Evolutionary conservation across 2,329 filamentous ascomycete genomes (phyloP).

Genomic region (Colletotrichum chrysophilum): DNA sequence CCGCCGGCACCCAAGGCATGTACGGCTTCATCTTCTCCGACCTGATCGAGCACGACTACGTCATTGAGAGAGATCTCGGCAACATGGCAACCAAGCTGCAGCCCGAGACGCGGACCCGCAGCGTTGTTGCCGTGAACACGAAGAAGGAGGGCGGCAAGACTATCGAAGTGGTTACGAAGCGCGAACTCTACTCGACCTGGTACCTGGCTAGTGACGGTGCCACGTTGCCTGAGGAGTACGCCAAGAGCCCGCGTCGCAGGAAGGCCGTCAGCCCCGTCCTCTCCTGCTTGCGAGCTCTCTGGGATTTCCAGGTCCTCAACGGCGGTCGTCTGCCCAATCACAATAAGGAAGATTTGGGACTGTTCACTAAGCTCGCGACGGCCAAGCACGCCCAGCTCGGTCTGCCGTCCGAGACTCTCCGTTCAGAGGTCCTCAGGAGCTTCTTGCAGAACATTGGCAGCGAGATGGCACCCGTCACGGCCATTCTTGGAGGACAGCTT

Average conservation of each 20-base stretch:
- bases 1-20: slow-evolving; percentile 83
- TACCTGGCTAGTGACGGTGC: slow-evolving; percentile 82
- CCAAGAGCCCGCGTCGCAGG: slow-evolving; percentile 68
- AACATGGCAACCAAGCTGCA: slow-evolving; percentile 69
- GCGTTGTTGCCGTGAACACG: slow-evolving; percentile 73
- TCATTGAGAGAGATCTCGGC: slow-evolving; percentile 82
- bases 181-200: slow-evolving; percentile 88
- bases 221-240: slow-evolving; percentile 71
- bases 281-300: slow-evolving; percentile 86
- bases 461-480: slow-evolving; percentile 86
- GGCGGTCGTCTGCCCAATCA: slow-evolving; percentile 59
- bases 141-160: slow-evolving; percentile 73
- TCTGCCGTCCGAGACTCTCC: slow-evolving; percentile 70
- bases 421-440: slow-evolving; percentile 75
- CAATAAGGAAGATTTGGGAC: slow-evolving; percentile 68
- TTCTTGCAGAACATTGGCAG: slow-evolving; percentile 88
- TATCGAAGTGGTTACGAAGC: slow-evolving; percentile 88
- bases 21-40: slow-evolving; percentile 97
- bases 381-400: slow-evolving; percentile 79
- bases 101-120: slow-evolving; percentile 79
- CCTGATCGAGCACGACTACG: slow-evolving; percentile 87
- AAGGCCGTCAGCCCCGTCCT: slow-evolving; percentile 83
- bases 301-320: slow-evolving; percentile 77
- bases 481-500: slow-evolving; percentile 87
- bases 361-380: slow-evolving; percentile 79